Percentiles rank a stretch among this genome's conserved stretches.
phyloP scores from a whole-genome alignment of 2,329 filamentous ascomycete genomes.

The Sporothrix brunneoviolacea region DNA sequence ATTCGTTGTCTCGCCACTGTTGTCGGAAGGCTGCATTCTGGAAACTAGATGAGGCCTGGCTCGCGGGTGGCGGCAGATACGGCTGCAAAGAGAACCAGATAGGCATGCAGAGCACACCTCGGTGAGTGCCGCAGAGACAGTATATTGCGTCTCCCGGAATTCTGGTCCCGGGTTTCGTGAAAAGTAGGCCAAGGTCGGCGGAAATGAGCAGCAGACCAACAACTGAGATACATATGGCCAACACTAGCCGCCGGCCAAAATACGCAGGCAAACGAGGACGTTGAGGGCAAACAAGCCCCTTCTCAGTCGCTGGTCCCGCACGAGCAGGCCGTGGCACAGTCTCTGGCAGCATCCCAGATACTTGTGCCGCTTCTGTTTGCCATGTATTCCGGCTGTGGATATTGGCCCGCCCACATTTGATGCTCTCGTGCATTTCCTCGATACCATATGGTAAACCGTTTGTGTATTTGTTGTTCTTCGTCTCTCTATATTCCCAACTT shows the following conservation, averaged over 20 bases:
- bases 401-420: no score
- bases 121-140: background rate
- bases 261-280: no score
- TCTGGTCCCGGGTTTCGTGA: background rate
- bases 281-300: no score
- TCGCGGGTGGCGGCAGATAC: background rate
- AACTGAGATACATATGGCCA: no score
- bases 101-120: background rate
- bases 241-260: no score
- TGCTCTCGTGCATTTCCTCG: background rate
- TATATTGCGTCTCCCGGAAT: background rate
- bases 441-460: constrained; percentile 3
- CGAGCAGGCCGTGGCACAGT: no score
- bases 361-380: background rate
- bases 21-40: background rate
- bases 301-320: no score
- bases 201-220: no score
- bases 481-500: background rate
- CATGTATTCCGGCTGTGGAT: no score
- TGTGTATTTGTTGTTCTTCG: background rate
- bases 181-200: background rate
- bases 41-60: background rate
- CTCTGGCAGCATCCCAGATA: background rate
- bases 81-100: background rate
- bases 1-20: background rate